Conservation (phyloP, 2,329 filamentous ascomycete species). For the Colletotrichum liriopes region DNA sequence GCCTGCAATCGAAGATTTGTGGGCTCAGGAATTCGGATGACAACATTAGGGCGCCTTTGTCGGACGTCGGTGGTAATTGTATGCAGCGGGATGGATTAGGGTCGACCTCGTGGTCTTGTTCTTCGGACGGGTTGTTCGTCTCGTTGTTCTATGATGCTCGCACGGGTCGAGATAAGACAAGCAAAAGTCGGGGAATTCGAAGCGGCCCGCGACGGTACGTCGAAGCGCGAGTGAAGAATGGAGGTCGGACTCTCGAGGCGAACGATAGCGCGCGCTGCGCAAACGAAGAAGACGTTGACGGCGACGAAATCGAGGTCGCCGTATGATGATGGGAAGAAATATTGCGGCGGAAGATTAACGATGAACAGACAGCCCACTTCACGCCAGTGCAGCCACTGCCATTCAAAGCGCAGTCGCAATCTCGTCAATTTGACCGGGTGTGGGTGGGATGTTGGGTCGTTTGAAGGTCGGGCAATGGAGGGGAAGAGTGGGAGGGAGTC, state of each 20-base stretch:
- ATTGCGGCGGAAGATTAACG: constrained; percentile 21
- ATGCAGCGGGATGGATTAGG: constrained; percentile 31
- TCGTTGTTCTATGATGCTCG: constrained; percentile 20
- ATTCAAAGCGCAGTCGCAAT: constrained; percentile 38
- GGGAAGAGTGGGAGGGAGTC: constrained; percentile 41
- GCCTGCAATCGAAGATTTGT: constrained; percentile 46
- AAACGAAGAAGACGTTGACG: constrained; percentile 31
- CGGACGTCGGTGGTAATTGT: constrained; percentile 27
- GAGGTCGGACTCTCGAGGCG: constrained; percentile 14
- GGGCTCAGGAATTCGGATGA: constrained; percentile 46
- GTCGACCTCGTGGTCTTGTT: constrained; percentile 24
- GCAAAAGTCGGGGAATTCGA: constrained; percentile 25
- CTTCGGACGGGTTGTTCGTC: constrained; percentile 16
- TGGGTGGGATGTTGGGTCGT: constrained; percentile 46
- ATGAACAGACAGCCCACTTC: constrained; percentile 22
- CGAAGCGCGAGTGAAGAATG: constrained; percentile 27
- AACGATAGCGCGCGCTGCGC: constrained; percentile 36
- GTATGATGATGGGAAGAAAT: constrained; percentile 28
- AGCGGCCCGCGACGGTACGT: constrained; percentile 17
- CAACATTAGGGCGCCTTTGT: constrained; percentile 48
- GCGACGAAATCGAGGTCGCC: neutral
- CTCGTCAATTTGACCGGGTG: constrained; percentile 42
- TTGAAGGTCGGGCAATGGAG: constrained; percentile 42
- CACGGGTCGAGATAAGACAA: neutral
- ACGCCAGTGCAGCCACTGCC: constrained; percentile 34